Base-by-base conservation (phyloP, 1,284 basidiomycete genomes). In the Somion occarium region DNA sequence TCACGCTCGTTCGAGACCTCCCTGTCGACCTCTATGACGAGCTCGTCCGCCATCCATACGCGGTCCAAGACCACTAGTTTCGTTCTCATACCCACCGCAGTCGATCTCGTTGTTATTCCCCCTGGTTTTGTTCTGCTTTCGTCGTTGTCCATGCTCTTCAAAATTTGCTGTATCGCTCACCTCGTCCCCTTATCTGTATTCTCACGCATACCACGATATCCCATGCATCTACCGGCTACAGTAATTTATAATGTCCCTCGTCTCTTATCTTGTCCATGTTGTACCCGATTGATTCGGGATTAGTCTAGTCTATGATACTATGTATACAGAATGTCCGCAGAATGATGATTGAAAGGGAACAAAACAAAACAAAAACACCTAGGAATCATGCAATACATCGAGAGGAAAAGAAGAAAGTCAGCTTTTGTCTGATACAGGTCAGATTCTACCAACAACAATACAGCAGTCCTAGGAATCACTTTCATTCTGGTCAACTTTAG, bases 1-100 rank as follows among this genome's bases (percentile, higher is more conserved):
- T 97, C 19, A 93, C 92, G 0, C 82, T 98, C 25, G 91, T 97
- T 20, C 84, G 93, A 54, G 93, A 98, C 61, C 76, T 98, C 9
- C 92, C 93, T 0, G 65, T 85, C 24, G 89, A 91, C n/a, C 73
- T 97, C 18, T 98, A 96, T 62, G 85, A 91, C 46, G 91, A 94
- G 65, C 81, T 97, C 18, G 91, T 93, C 37, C 81, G 81, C 52
- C 94, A 97, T 69, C 92, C 93, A n/a, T 93, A 83, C 59, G 85
- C 63, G 3, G 60, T 65, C 18, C 57, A 59, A n/a, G 60, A 64
- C 34, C 55, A 48, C 30, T 34, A 34, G 30, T 34, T 15, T 34
- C 15, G 15, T 34, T 34, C 30, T 7, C 15, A 7, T 34, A 7
- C 7, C 30, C 30, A 7, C 15, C 30, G 7, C 30, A 7, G 30